These are phyloP conservation scores for Yamadazyma trypodendri DNA, from an alignment of 1,139 yeast species.

Conservation along the genomic window DNA sequence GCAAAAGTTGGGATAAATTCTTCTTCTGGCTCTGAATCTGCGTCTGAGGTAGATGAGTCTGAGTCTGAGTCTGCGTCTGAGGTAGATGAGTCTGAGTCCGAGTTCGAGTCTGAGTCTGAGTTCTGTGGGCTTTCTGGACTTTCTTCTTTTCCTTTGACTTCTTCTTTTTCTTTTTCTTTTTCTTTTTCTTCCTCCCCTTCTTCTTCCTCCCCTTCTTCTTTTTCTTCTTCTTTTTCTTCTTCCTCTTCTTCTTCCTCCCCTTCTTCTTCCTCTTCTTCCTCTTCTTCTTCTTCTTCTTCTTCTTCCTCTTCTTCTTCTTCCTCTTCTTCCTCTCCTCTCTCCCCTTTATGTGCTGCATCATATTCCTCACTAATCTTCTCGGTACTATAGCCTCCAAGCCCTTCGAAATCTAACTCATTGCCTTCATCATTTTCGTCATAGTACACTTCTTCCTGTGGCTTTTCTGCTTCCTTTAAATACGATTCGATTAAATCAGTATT, in stretches of 20 bases:
- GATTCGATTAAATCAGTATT: slow-evolving; percentile 22
- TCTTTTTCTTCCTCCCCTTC: slow-evolving; percentile 1
- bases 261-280: slow-evolving; percentile 1
- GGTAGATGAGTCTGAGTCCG: no score
- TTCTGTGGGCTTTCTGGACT: not conserved
- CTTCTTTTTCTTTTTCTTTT: slow-evolving; percentile 11
- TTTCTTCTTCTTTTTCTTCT: slow-evolving; percentile 2
- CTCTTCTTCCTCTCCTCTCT: slow-evolving; percentile 10
- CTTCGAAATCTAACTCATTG: slow-evolving; percentile 31
- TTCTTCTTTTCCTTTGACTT: slow-evolving; percentile 1
- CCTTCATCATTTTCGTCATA: slow-evolving; percentile 48
- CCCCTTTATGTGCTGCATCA: slow-evolving; percentile 24
- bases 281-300: slow-evolving; percentile 4
- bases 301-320: slow-evolving; percentile 5
- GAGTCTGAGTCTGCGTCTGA: not conserved
- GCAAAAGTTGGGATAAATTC: slow-evolving; percentile 53
- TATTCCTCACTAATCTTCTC: slow-evolving; percentile 28
- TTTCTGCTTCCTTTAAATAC: slow-evolving; percentile 19
- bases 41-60: slow-evolving; percentile 13
- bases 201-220: slow-evolving; percentile 4
- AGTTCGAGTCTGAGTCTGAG: not conserved
- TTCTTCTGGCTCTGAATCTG: slow-evolving; percentile 10
- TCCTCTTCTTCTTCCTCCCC: slow-evolving; percentile 11
- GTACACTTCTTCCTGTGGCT: slow-evolving; percentile 32
- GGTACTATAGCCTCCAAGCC: slow-evolving; percentile 26